Evolutionary conservation across 2,329 filamentous ascomycete genomes (phyloP).

Genomic region (Diaporthe vaccinii): DNA sequence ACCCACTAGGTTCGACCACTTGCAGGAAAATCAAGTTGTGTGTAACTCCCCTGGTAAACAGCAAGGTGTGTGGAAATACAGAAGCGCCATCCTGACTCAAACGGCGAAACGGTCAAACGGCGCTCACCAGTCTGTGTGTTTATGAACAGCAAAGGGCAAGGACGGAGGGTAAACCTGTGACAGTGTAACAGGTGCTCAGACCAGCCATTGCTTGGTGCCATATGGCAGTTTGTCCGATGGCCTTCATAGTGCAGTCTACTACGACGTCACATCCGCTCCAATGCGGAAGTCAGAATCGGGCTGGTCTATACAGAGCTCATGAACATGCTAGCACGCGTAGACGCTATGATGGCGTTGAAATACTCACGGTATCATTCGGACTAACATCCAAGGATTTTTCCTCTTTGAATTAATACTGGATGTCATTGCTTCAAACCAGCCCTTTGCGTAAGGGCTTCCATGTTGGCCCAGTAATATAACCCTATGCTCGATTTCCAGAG

Average conservation of each 20-base stretch:
- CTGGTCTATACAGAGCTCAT: too few relatives aligned
- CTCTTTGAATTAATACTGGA: too few relatives aligned
- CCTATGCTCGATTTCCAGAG: too few relatives aligned
- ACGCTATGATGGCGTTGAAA: background rate
- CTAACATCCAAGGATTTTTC: background rate
- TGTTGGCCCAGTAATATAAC: too few relatives aligned
- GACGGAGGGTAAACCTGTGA: too few relatives aligned
- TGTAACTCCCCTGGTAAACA: background rate
- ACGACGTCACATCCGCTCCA: background rate
- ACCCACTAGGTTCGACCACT: background rate
- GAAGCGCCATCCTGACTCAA: background rate
- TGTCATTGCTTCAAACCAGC: too few relatives aligned
- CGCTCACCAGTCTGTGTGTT: constrained; percentile 22
- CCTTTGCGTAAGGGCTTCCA: too few relatives aligned
- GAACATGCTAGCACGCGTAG: background rate
- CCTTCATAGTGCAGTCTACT: background rate
- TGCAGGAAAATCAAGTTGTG: background rate
- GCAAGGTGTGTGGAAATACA: background rate
- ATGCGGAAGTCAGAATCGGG: background rate
- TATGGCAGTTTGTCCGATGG: background rate
- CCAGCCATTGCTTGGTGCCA: too few relatives aligned
- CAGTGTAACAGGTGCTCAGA: background rate
- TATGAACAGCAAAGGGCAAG: background rate
- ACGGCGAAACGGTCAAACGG: constrained; percentile 9
- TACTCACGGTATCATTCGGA: background rate